Base-by-base conservation (phyloP, 345 rosid genomes). In the Brassica carinata region DNA sequence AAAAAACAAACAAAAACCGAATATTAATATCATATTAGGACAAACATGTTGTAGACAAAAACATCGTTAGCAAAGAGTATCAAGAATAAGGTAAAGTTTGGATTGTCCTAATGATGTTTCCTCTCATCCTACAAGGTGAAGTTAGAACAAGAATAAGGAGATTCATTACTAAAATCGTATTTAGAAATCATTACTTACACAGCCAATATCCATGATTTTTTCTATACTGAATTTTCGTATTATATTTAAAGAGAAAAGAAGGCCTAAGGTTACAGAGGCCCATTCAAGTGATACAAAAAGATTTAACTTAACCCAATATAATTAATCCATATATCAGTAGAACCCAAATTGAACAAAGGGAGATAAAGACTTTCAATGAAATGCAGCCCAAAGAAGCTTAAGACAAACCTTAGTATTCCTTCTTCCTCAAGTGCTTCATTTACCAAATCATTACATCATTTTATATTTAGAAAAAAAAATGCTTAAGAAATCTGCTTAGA, bases 151-250 rank as follows among this genome's bases (percentile, higher is more conserved):
- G 57, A 57, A 64, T 2, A 43, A n/a, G 5, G 7, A 55, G 23
- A 30, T 30, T 65, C 53, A 27, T 13, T 62, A 9, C 1, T 2
- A 3, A 30, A 67, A 13, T 18, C 27, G 10, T 57, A 13, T 31
- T 33, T 63, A 62, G 7, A 59, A 17, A 67, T 2, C 0, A 38
- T 59, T 13, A 78, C 79, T 78, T 69, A 84, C 89, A 73, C 79
- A 61, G 77, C 83, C 74, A 72, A 19, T 83, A 83, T 62, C 58
- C 83, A 67, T 40, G 13, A 40, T 40, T 10, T 40, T 40, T 40
- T 40, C 13, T 40, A 0, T 40, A 40, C 48, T 40, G 14, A 3
- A 40, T 5, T 9, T 40, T 10, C 14, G 48, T 40, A 40, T 38
- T 38, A 8, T 38, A 38, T 38, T 8, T 38, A 38, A 38, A 38